Percentiles rank a stretch among this genome's conserved stretches.
Evolutionary conservation across 768 basidiomycete species (phyloP).

Genomic region (Leucocoprinus sp.): DNA sequence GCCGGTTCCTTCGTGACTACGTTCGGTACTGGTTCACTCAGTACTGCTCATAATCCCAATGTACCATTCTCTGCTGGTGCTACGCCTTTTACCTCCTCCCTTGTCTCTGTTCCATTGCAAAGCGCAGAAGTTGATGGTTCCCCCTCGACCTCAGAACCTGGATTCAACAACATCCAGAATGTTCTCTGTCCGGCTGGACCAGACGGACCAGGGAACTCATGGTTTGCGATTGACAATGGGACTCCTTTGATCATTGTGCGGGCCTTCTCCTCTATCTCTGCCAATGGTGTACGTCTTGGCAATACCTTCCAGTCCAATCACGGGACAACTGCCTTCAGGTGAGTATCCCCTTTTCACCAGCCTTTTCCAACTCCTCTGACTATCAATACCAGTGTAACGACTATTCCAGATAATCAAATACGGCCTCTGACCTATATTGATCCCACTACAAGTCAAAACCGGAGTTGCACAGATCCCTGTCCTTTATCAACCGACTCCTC

Average conservation of each 20-base stretch:
- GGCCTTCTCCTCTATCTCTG: constrained; percentile 65
- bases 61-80: constrained; percentile 77
- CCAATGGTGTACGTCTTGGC: constrained; percentile 78
- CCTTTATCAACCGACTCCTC: constrained; percentile 72
- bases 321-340: constrained; percentile 89
- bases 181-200: constrained; percentile 83
- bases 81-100: constrained; percentile 81
- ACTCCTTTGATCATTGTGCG: constrained; percentile 69
- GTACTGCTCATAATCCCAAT: constrained; percentile 75
- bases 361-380: not conserved
- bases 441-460: constrained; percentile 62
- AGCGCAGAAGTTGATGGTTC: constrained; percentile 48
- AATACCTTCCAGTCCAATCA: constrained; percentile 81
- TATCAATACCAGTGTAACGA: constrained; percentile 52
- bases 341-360: constrained; percentile 17
- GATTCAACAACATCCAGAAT: constrained; percentile 55
- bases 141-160: constrained; percentile 51
- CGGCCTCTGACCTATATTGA: constrained; percentile 74
- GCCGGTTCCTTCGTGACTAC: constrained; percentile 80
- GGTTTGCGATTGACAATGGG: constrained; percentile 73
- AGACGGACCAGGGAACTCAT: constrained; percentile 73
- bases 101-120: constrained; percentile 70
- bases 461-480: constrained; percentile 71
- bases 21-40: constrained; percentile 50
- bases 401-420: constrained; percentile 84